Percentiles rank a stretch among this genome's conserved stretches.
Conservation (phyloP, 306 rosid genomes). For the Dalbergia oliveri region DNA sequence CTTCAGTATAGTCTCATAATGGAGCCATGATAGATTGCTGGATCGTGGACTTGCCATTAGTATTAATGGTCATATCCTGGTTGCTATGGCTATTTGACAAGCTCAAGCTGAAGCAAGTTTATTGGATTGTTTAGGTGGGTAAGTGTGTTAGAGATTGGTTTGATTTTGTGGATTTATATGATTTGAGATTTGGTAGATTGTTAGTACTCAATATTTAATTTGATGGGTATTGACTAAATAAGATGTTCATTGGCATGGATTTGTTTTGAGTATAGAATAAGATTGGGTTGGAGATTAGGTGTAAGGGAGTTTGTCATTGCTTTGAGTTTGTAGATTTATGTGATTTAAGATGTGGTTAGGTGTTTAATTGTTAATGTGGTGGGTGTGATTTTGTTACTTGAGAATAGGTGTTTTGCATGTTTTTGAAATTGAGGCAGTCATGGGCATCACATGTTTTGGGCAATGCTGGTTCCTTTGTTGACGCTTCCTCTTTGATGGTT, state of each 20-base stretch:
- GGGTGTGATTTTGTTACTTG: constrained; percentile 36
- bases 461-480: constrained; percentile 59
- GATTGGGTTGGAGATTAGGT: too few species aligned
- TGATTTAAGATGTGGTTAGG: constrained; percentile 29
- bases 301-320: constrained; percentile 23
- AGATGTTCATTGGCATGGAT: background rate
- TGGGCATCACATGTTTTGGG: constrained; percentile 73
- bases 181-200: constrained; percentile 28
- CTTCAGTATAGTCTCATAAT: constrained; percentile 92
- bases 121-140: constrained; percentile 22
- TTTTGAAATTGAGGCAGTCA: constrained; percentile 81
- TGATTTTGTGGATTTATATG: constrained; percentile 20
- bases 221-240: too few species aligned
- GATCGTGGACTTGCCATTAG: constrained; percentile 71
- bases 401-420: constrained; percentile 66
- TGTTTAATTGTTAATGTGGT: constrained; percentile 25
- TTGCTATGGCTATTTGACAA: constrained; percentile 85
- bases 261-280: constrained; percentile 13
- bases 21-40: constrained; percentile 78
- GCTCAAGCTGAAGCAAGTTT: constrained; percentile 66
- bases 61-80: constrained; percentile 82
- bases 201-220: background rate
- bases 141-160: constrained; percentile 13
- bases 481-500: constrained; percentile 62
- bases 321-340: constrained; percentile 31